phyloP scores from a whole-genome alignment of 1,139 yeast genomes.

The Zygotorulaspora mrakii region DNA sequence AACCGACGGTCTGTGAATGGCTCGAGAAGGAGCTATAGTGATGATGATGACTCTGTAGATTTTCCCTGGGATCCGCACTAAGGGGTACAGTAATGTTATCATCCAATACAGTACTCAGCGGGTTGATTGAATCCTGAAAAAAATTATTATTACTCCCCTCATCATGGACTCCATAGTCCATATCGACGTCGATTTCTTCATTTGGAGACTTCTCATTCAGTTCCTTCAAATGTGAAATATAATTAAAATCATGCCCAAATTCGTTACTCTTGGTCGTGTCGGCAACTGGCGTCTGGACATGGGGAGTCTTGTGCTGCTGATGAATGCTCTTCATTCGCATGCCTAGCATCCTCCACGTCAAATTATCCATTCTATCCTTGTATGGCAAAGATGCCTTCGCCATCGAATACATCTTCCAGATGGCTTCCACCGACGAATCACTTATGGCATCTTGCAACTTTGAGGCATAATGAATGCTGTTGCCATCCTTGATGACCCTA shows the following conservation, averaged over 20 bases:
- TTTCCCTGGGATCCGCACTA: slow-evolving; percentile 3
- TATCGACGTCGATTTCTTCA: slow-evolving; percentile 4
- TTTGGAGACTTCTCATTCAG: slow-evolving; percentile 8
- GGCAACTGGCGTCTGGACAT: slow-evolving; percentile 3
- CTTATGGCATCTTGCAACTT: slow-evolving; percentile 30
- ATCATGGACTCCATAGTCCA: slow-evolving; percentile 1
- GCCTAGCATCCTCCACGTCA: slow-evolving; percentile 84
- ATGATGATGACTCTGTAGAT: slow-evolving; percentile 6
- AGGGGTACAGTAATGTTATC: slow-evolving; percentile 4
- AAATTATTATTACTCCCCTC: slow-evolving; percentile 2
- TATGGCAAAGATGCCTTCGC: slow-evolving; percentile 79
- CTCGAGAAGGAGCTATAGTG: slow-evolving; percentile 22
- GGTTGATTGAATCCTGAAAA: slow-evolving; percentile 9
- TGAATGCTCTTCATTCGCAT: slow-evolving; percentile 41
- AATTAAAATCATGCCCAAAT: slow-evolving; percentile 9
- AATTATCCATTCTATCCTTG: slow-evolving; percentile 69
- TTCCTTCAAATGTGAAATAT: slow-evolving; percentile 14
- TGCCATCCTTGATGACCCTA: slow-evolving; percentile 2
- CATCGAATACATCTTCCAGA: slow-evolving; percentile 78
- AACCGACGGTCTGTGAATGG: slow-evolving; percentile 17
- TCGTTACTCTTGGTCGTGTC: neutral
- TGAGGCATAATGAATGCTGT: slow-evolving; percentile 6
- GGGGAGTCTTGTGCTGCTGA: slow-evolving; percentile 3
- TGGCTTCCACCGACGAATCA: slow-evolving; percentile 50
- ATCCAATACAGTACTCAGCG: slow-evolving; percentile 10